Conservation (phyloP, 2,329 filamentous ascomycete genomes). For the Epichloe aotearoae region DNA sequence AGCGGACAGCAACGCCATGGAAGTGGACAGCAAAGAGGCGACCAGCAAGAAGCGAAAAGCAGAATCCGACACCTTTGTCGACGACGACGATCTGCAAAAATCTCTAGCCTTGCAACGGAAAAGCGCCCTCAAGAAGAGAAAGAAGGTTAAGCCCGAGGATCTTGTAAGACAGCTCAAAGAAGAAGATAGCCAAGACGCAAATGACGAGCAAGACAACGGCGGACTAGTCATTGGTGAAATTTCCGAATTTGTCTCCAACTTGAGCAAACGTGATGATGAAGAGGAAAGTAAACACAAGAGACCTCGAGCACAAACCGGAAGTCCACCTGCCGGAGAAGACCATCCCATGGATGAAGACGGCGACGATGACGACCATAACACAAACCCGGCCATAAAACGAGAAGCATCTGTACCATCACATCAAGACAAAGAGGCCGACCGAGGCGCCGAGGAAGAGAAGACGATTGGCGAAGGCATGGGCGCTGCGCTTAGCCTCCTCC, state of each 20-base stretch:
- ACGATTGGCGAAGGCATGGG: conserved; percentile 58
- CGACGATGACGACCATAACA: conserved; percentile 9
- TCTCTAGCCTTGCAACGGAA: conserved; percentile 72
- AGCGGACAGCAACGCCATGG: conserved; percentile 48
- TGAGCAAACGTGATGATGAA: conserved; percentile 53
- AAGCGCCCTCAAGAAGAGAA: conserved; percentile 80
- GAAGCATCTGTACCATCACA: conserved; percentile 4
- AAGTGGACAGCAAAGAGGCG: conserved; percentile 50
- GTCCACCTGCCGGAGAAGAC: conserved; percentile 16
- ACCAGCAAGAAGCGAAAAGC: conserved; percentile 48
- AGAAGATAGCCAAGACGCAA: conserved; percentile 35
- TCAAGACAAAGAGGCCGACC: neutral
- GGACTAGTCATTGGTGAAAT: conserved; percentile 93
- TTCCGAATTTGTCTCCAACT: conserved; percentile 80
- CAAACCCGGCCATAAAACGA: conserved; percentile 10
- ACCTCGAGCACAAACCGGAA: conserved; percentile 9
- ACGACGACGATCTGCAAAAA: conserved; percentile 86
- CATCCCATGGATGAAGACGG: conserved; percentile 17
- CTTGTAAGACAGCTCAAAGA: conserved; percentile 67
- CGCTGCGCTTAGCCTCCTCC: conserved; percentile 68
- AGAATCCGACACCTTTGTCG: conserved; percentile 58
- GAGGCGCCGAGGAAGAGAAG: conserved; percentile 21
- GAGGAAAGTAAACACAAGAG: conserved; percentile 41
- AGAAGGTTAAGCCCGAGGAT: conserved; percentile 75
- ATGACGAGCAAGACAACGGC: conserved; percentile 19